Base-by-base conservation (phyloP, 192 early-diverging fungal species). In the Coemansia sp. region DNA sequence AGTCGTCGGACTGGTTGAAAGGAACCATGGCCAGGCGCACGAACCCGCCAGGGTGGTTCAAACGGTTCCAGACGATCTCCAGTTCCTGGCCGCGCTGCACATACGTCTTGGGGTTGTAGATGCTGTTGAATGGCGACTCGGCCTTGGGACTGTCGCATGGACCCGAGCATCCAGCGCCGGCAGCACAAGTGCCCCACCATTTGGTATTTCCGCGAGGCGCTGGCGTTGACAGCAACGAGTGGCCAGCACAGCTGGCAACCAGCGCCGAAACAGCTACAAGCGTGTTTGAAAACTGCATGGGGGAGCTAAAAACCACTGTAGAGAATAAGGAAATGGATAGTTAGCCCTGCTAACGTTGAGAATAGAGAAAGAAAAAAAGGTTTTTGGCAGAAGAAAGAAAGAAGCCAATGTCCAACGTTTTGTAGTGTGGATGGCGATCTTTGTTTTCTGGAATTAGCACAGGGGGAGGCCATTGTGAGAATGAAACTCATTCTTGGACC, bases 11-110 rank as follows among this genome's bases (percentile, higher is more conserved):
- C 43, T 79, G 61, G 63, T 80, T 64, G 67, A 83, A 82, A 8
- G 82, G 80, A 14, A 81, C 82, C 70, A 85, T 79, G 18, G 79
- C 65, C 41, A 83, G 63, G 12, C 84, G 84, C 36, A 85, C 82
- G 53, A 85, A 85, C 6, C 84, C 84, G 12, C 82, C 82, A 0
- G 84, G 84, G 50, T 85, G 84, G 72, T 85, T 85, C 53, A 77
- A 68, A 14, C 84, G 72, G 21, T 68, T 55, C 84, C 84, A 85
- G 20, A 55, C 40, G 40, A 85, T 70, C 3, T 63, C 61, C 7
- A 85, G 61, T 49, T 66, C 59, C 42, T 81, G 79, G 11, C 84
- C 84, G 9, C 84, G 82, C 61, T 72, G 59, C 26, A 82, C 59
- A 42, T 75, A 75, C 40, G 57, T 78, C 67, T 79, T 74, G 23